Evolutionary conservation across 352 stramenopile species (phyloP).

Genomic region (Phytophthora lateralis): DNA sequence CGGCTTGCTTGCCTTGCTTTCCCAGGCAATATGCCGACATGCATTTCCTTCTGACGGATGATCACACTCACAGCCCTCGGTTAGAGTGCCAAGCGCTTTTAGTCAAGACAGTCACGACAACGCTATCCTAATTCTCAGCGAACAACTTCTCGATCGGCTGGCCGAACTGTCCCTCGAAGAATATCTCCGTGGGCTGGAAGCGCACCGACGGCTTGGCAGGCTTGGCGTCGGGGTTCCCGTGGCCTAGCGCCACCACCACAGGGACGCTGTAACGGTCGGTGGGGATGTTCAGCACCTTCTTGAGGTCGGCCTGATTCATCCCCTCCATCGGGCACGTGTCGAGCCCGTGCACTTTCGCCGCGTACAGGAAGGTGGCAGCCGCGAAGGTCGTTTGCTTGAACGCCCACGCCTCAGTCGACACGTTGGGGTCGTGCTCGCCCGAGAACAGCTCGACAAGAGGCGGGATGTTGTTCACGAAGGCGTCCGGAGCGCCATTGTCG

Average conservation of each 20-base stretch:
- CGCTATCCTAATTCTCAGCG: constrained; percentile 13
- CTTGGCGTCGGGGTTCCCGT: constrained; percentile 30
- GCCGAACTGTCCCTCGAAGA: constrained; percentile 81
- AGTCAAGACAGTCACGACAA: not conserved
- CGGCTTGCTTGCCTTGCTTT: no score
- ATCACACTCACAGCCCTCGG: no score
- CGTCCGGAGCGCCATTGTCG: constrained; percentile 47
- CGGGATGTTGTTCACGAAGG: constrained; percentile 49
- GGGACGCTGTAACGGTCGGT: constrained; percentile 68
- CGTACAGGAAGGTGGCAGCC: constrained; percentile 65
- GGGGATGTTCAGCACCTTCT: constrained; percentile 61
- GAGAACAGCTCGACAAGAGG: constrained; percentile 56
- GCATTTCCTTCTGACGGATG: no score
- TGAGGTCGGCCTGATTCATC: constrained; percentile 54
- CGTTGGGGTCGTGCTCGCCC: constrained; percentile 55
- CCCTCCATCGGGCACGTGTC: constrained; percentile 75
- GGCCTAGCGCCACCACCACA: constrained; percentile 66
- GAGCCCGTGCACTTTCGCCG: constrained; percentile 60
- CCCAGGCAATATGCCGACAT: no score
- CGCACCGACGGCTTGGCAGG: constrained; percentile 40
- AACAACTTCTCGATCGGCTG: constrained; percentile 56
- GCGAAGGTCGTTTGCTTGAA: constrained; percentile 79
- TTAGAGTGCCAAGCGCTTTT: not conserved
- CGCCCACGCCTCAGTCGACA: constrained; percentile 67
- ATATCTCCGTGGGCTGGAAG: constrained; percentile 58